Conservation (phyloP, 306 rosid species). For the Vicia sativa region DNA sequence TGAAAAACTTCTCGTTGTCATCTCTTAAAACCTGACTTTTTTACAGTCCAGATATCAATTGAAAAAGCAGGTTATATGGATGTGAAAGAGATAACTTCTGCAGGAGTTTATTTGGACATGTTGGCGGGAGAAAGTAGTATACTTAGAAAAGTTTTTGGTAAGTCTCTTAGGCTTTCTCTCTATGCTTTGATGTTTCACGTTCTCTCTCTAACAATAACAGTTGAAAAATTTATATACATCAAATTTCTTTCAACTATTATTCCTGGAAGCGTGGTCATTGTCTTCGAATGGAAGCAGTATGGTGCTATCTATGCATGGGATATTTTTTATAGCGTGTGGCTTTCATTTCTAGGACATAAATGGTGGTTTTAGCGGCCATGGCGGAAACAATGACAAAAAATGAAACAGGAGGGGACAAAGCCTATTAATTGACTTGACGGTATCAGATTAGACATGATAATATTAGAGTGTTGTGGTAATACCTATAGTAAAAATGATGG, state of each 20-base stretch:
- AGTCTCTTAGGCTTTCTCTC: constrained; percentile 24
- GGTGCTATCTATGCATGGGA: neutral
- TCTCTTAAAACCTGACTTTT: constrained; percentile 83
- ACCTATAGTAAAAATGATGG: too few relatives aligned
- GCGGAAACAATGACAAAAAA: too few relatives aligned
- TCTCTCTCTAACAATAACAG: constrained; percentile 4
- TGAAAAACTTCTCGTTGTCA: constrained; percentile 48
- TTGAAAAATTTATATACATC: neutral
- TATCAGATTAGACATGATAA: too few relatives aligned
- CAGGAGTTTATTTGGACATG: constrained; percentile 73
- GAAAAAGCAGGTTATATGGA: constrained; percentile 83
- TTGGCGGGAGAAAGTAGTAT: constrained; percentile 74
- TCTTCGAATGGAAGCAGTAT: neutral
- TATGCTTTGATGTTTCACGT: constrained; percentile 9
- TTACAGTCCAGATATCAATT: constrained; percentile 96
- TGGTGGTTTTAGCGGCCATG: too few relatives aligned
- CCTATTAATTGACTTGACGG: too few relatives aligned
- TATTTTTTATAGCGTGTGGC: too few relatives aligned
- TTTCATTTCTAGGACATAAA: too few relatives aligned
- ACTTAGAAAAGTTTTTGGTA: constrained; percentile 91
- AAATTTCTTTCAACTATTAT: constrained; percentile 11
- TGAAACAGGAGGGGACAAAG: too few relatives aligned
- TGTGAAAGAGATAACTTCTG: constrained; percentile 69
- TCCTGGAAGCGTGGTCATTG: neutral
- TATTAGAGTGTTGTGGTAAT: too few relatives aligned